Evolutionary conservation across 2,329 filamentous ascomycete species (phyloP).

Genomic region (Fusarium phyllophilum): DNA sequence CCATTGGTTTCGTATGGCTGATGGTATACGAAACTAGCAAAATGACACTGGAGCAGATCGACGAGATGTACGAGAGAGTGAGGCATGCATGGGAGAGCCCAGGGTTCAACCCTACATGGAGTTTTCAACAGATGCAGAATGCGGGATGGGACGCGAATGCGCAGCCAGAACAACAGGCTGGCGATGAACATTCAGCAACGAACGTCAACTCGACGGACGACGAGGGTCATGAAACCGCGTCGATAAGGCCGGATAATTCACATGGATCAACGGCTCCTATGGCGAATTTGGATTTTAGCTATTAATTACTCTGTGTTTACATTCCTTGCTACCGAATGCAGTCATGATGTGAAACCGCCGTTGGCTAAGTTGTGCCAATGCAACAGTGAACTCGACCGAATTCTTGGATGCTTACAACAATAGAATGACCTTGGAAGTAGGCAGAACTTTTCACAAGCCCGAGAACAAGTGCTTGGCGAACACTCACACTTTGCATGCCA

Average conservation of each 20-base stretch:
- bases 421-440: neutral
- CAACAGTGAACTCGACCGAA: neutral
- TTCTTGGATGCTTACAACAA: neutral
- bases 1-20: conserved; percentile 76
- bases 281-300: conserved; percentile 70
- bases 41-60: conserved; percentile 80
- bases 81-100: conserved; percentile 76
- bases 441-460: neutral
- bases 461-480: no score
- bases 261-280: conserved; percentile 67
- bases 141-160: conserved; percentile 67
- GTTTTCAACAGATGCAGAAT: conserved; percentile 73
- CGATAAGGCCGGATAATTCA: conserved; percentile 40
- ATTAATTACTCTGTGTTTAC: conserved; percentile 52
- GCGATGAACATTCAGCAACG: conserved; percentile 1
- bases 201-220: conserved; percentile 32
- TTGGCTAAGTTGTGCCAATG: neutral
- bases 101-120: conserved; percentile 74
- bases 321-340: neutral
- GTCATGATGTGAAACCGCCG: no score
- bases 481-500: neutral
- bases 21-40: conserved; percentile 83
- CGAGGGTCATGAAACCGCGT: neutral
- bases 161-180: conserved; percentile 50
- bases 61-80: conserved; percentile 80